Percentiles rank a stretch among this genome's conserved stretches.
These are phyloP conservation scores for Dendrobium chrysotoxum DNA, from an alignment of 106 monocot genomes.

Conservation along the genomic window DNA sequence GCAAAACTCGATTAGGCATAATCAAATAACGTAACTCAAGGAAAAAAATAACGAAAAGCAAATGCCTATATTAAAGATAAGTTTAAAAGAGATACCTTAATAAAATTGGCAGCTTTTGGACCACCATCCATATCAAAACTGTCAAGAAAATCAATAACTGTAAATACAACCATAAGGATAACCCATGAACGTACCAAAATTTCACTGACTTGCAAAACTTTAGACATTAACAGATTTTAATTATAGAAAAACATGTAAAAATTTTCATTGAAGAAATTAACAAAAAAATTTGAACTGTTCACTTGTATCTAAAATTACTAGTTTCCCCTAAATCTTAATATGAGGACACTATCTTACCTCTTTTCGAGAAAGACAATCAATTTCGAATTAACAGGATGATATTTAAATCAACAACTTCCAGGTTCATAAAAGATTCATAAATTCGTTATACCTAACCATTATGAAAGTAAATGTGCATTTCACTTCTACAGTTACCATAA, in stretches of 20 bases:
- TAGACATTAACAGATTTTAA: neutral
- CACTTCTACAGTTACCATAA: neutral
- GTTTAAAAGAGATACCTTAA: conserved; percentile 53
- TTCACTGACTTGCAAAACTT: neutral
- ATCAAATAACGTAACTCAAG: neutral
- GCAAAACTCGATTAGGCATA: neutral
- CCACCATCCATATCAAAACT: conserved; percentile 93
- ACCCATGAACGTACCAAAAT: neutral
- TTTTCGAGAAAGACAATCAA: neutral
- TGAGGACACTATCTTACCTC: neutral
- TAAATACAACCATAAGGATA: conserved; percentile 4
- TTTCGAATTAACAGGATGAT: neutral
- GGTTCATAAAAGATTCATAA: neutral
- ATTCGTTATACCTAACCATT: neutral
- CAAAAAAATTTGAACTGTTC: neutral
- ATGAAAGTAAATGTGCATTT: neutral
- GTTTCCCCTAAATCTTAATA: neutral
- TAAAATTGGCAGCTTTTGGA: conserved; percentile 79
- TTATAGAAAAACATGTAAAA: neutral
- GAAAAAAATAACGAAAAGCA: neutral
- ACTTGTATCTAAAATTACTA: neutral
- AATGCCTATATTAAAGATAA: conserved; percentile 8
- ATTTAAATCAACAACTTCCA: neutral
- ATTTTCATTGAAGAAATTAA: neutral
- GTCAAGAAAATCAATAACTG: conserved; percentile 12